Base-by-base conservation (phyloP, 2,329 filamentous ascomycete genomes). In the Hypoxylon sp. region DNA sequence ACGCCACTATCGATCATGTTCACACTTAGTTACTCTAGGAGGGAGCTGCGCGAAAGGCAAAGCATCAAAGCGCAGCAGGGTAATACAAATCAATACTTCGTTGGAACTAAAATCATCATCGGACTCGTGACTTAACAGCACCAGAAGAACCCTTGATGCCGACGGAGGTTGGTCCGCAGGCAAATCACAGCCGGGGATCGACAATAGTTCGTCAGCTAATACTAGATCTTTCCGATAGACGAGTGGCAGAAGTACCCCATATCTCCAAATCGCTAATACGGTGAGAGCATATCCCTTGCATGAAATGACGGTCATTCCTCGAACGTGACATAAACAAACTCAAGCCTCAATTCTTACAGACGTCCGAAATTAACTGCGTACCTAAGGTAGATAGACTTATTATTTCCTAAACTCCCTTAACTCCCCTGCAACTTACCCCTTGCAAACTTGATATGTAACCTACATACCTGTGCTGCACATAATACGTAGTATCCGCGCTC, bases 21-120 rank as follows among this genome's bases (percentile, higher is more conserved):
- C 57, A 64, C 52, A 56, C 33, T 54, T 47, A 64, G 44, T 64
- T 35, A 44, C 44, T 50, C 55, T 44, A 63, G 65, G 54, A 53
- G 50, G 66, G 63, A 65, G 69, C 70, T 67, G 69, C 69, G 68
- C 35, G 53, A 50, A 61, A 53, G 66, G 63, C 63, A 67, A 69
- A 46, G 63, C 53, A 71, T 67, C 52, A 50, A 63, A 65, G 57
- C 69, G 69, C 63, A 67, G 61, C 66, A 55, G 50, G 62, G 55
- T 66, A 70, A 68, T 70, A 68, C 58, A 62, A 60, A 63, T 64
- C 54, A 58, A 63, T 61, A 68, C 47, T 68, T 68, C 47, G 35
- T 55, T 66, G 47, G 19, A 68, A 62, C 31, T 46, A 31, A 24
- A 53, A 31, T 31, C 19, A 17, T 39, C 39, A 24, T 37, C 52